phyloP scores from a whole-genome alignment of 2,329 filamentous ascomycete genomes.

The Penicillium corylophilum region DNA sequence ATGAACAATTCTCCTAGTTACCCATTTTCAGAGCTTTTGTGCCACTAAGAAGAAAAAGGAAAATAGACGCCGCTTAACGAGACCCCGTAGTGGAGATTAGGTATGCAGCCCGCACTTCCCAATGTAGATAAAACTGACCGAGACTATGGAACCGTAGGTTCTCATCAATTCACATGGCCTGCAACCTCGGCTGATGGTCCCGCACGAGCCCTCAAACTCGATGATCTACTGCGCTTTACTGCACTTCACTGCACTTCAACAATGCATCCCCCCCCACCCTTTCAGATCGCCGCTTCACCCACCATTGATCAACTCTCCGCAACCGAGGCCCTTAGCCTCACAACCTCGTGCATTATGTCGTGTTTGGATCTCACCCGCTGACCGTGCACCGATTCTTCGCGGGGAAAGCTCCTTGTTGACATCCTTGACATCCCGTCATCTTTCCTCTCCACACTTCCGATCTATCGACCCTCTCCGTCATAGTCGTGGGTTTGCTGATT shows the following conservation, averaged over 20 bases:
- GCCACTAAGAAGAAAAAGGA: neutral
- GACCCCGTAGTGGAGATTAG: neutral
- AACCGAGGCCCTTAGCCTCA: neutral
- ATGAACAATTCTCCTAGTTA: no score
- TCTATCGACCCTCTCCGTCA: neutral
- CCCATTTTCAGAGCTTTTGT: neutral
- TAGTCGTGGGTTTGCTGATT: neutral
- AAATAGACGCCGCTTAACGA: neutral
- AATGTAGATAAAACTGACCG: neutral
- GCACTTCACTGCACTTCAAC: no score
- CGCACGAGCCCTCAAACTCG: neutral
- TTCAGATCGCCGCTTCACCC: no score
- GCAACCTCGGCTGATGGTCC: slow-evolving; percentile 12
- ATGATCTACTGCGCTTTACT: neutral
- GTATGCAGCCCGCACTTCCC: neutral
- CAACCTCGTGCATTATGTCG: neutral
- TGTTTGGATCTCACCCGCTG: neutral
- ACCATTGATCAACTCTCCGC: neutral
- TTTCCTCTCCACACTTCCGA: neutral
- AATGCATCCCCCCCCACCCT: no score
- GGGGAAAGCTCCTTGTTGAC: neutral
- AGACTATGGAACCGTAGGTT: neutral
- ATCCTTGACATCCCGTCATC: neutral
- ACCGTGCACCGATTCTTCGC: neutral
- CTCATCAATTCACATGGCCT: slow-evolving; percentile 19